Percentiles rank a stretch among this genome's conserved stretches.
These are phyloP conservation scores for Oryza rufipogon DNA, from an alignment of 176 grass and related monocot genomes.

Conservation along the genomic window DNA sequence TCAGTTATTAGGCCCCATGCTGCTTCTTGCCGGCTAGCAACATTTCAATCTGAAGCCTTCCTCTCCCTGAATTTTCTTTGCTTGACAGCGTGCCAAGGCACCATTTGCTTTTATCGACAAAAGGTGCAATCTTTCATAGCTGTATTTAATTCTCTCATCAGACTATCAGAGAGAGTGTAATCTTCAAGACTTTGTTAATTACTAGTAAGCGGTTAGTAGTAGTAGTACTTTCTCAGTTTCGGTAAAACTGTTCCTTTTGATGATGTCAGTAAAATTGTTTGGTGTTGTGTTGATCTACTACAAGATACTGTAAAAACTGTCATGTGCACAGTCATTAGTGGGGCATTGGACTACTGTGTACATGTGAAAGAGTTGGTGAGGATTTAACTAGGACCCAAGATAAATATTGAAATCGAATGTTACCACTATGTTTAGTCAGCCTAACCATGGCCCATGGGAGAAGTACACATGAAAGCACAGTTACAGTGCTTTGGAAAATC, in stretches of 20 bases:
- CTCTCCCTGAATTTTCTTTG: conserved; percentile 38
- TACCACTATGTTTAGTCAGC: background rate
- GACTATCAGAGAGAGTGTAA: conserved; percentile 1
- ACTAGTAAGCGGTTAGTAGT: background rate
- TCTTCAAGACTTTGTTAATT: background rate
- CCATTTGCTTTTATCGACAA: conserved; percentile 49
- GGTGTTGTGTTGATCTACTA: background rate
- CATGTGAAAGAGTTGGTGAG: background rate
- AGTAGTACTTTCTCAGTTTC: background rate
- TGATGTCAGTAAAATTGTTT: background rate
- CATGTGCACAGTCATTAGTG: background rate
- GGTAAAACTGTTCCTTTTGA: background rate
- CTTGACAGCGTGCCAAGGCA: conserved; percentile 51
- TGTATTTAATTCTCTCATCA: background rate
- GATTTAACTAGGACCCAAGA: background rate
- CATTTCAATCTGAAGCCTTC: conserved; percentile 5
- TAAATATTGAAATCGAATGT: background rate
- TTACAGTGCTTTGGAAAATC: too few relatives aligned
- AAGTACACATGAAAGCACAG: too few relatives aligned
- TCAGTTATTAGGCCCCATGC: background rate
- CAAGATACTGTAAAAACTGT: background rate
- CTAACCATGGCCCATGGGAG: too few relatives aligned
- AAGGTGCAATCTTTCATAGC: conserved; percentile 24
- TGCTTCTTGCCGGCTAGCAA: background rate
- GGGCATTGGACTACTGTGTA: background rate